Evolutionary conservation across 306 rosid species (phyloP), one percentile per base, ranked within the genome.

Genomic region (Comarum palustre): DNA sequence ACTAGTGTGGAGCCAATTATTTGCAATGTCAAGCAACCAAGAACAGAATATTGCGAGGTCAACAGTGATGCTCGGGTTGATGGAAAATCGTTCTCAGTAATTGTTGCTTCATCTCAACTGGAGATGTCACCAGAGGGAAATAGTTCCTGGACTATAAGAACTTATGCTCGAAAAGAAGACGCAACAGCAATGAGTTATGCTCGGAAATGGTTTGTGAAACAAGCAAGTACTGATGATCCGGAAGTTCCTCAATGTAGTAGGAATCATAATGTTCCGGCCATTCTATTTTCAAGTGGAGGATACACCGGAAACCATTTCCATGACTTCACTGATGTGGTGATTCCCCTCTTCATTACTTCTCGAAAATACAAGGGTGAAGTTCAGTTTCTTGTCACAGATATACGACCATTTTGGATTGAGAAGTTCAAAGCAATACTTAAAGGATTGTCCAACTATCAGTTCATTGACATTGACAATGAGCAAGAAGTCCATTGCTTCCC

Each of bases 261-360:
- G 80, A 75, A 67, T 38, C 96, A 90, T 60, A 80, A 68, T 25
- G 81, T 87, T 73, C 92, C 97, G 19, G 96, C 90, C 62, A 71
- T 93, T 4, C 36, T 93, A 69, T 93, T 93, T 77, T 93, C 98
- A 3, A 72, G 48, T 34, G 87, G 85, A 69, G 98, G 98, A 50
- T 93, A 90, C 68, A 60, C 77, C 14, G 97, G 97, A 34, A 93
- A 93, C 85, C 90, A 90, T 80, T 93, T 90, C 75, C 98, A 93
- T 69, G 98, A 93, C 45, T 89, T 89, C 84, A 79, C 89, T 10
- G 98, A 93, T 68, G 74, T 87, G 66, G 15, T 93, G 22, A 78
- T 93, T 73, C 98, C 98, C 2, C 71, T 93, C 34, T 93, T 84
- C 66, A 75, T 90, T 32, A 89, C 98, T 62, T 77, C 93, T 6